Percentiles rank a stretch among this genome's conserved stretches.
These are phyloP conservation scores for Dactylonectria estremocensis DNA, from an alignment of 2,329 filamentous ascomycete species.

Conservation along the genomic window DNA sequence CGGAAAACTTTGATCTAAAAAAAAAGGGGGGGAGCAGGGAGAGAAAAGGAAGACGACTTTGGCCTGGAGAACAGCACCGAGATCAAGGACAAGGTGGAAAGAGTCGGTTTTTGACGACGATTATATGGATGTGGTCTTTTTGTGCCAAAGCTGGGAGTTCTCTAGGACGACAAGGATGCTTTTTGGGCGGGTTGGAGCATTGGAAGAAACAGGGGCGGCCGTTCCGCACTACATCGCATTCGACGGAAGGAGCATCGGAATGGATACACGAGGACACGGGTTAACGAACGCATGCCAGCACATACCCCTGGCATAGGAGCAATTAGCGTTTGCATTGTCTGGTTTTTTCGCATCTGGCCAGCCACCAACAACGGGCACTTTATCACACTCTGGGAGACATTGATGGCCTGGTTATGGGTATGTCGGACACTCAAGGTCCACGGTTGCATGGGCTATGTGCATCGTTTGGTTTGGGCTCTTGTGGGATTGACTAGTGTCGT, in stretches of 20 bases:
- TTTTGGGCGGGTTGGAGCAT: constrained; percentile 38
- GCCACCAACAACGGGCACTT: constrained; percentile 36
- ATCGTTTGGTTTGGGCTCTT: constrained; percentile 21
- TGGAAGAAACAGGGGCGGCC: constrained; percentile 40
- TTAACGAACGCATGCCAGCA: constrained; percentile 43
- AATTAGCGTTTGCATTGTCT: constrained; percentile 35
- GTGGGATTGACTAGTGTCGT: constrained; percentile 18
- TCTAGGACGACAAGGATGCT: constrained; percentile 34
- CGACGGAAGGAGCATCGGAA: constrained; percentile 41
- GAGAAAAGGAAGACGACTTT: constrained; percentile 2
- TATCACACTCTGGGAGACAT: constrained; percentile 31
- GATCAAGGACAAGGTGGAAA: constrained; percentile 25
- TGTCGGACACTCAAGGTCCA: constrained; percentile 18
- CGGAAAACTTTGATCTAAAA: constrained; percentile 22
- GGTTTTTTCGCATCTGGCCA: constrained; percentile 33
- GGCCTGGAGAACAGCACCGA: constrained; percentile 13
- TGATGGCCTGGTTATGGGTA: constrained; percentile 23
- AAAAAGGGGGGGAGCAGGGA: constrained; percentile 2
- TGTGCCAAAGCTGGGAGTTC: constrained; percentile 40
- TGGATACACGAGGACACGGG: constrained; percentile 44
- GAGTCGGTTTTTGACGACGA: constrained; percentile 18
- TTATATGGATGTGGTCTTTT: constrained; percentile 26
- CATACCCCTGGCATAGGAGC: constrained; percentile 35
- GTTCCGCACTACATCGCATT: constrained; percentile 43
- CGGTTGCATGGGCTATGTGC: constrained; percentile 11